Evolutionary conservation across 1,139 yeast genomes (phyloP), one percentile per base, ranked within the genome.

Genomic region (Wickerhamomyces sp.): DNA sequence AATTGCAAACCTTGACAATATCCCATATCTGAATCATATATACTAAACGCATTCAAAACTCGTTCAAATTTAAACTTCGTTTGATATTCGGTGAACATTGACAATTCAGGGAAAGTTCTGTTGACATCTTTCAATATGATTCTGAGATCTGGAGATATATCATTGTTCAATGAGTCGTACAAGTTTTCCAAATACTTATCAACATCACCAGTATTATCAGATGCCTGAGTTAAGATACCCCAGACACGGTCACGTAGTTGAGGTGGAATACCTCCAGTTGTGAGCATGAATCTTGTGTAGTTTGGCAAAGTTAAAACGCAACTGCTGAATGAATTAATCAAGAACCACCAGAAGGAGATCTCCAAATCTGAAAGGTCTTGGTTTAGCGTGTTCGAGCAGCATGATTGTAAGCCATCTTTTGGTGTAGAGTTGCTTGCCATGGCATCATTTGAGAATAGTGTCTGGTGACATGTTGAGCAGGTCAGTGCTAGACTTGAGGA

Each of bases 1-100:
- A 81, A 81, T 22, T 82, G 72, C 24, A 81, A 62, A 6, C 88
- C 88, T 56, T 81, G 88, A 55, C 88, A 81, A 56, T 81, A 81
- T 8, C 88, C 88, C 46, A 81, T 75, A 50, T 80, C 84, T 38
- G 73, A 72, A 56, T 81, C 87, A 53, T 78, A 81, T 48, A 80
- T 76, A 37, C 83, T 78, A 52, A 76, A 81, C 0, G 84, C 87
- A 43, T 81, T 76, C 47, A 81, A 65, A 21, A 81, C 75, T 25
- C 74, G 71, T 30, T 80, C 80, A 39, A 81, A 70, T 51, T 68
- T 67, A 20, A 46, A 42, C 43, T 67, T 58, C n/a, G 78, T 77
- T 14, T 65, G 63, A 19, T 60, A 63, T 25, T 68, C 61, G 43
- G 68, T 63, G 60, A 81, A 79, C 59, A 77, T 70, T 3, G 63